Conservation (phyloP, 805 yeast genomes). For the Lachancea nothofagi region DNA sequence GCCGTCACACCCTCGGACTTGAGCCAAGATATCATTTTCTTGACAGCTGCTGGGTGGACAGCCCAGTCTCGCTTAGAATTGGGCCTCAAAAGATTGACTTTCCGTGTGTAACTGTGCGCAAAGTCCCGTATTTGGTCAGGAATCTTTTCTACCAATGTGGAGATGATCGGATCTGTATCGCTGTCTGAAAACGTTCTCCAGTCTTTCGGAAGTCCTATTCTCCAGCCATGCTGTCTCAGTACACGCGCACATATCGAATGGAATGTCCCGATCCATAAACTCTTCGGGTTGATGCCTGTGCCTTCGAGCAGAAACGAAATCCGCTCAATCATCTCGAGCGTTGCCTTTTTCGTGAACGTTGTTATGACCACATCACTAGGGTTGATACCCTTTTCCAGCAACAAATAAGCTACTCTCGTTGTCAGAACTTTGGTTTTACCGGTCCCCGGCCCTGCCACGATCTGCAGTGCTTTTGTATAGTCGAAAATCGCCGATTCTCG, state of each 20-base stretch:
- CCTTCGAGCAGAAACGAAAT: constrained; percentile 36
- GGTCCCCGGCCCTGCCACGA: constrained; percentile 64
- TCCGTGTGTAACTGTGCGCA: constrained; percentile 23
- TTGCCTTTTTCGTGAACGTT: constrained; percentile 91
- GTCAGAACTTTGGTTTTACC: constrained; percentile 81
- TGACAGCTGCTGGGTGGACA: constrained; percentile 38
- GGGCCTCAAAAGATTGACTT: constrained; percentile 25
- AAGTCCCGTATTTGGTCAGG: constrained; percentile 33
- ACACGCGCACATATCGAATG: constrained; percentile 73
- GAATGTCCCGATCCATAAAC: constrained; percentile 77
- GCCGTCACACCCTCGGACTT: constrained; percentile 50
- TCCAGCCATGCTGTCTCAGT: constrained; percentile 48
- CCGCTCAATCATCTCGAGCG: constrained; percentile 74
- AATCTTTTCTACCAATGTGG: constrained; percentile 34
- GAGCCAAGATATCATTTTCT: constrained; percentile 46
- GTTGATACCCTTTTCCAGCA: constrained; percentile 44
- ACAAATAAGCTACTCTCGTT: constrained; percentile 67
- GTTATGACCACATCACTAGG: constrained; percentile 74
- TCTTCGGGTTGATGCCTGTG: constrained; percentile 32
- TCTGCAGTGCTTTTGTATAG: constrained; percentile 39
- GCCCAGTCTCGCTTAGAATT: constrained; percentile 30
- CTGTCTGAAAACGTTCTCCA: constrained; percentile 57
- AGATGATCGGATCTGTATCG: constrained; percentile 40
- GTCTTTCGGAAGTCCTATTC: constrained; percentile 41
- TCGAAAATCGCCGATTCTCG: constrained; percentile 40